These are phyloP conservation scores for Phytomonas francai DNA, from an alignment of 208 protist genomes.

Conservation along the genomic window DNA sequence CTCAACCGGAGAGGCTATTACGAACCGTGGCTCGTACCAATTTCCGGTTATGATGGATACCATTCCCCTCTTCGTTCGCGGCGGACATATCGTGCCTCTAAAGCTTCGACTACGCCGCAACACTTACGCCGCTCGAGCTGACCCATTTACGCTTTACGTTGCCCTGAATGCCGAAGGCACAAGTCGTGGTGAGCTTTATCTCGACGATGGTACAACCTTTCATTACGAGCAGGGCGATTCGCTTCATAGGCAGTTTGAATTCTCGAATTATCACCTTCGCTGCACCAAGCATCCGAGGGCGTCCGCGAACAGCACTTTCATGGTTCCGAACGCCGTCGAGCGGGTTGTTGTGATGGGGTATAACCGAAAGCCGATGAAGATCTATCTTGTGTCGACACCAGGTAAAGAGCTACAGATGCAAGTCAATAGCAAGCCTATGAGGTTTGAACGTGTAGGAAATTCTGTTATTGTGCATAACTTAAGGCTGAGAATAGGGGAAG, in stretches of 20 bases:
- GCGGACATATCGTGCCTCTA: slow-evolving; percentile 89
- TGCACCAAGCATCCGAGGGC: neutral
- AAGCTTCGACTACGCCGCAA: slow-evolving; percentile 88
- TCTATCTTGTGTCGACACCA: slow-evolving; percentile 3
- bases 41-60: slow-evolving; percentile 58
- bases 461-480: slow-evolving; percentile 58
- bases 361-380: slow-evolving; percentile 18
- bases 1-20: slow-evolving; percentile 27
- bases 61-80: slow-evolving; percentile 92
- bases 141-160: slow-evolving; percentile 93
- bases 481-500: slow-evolving; percentile 27
- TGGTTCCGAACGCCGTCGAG: slow-evolving; percentile 39
- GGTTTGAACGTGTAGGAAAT: slow-evolving; percentile 44
- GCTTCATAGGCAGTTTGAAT: slow-evolving; percentile 42
- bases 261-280: slow-evolving; percentile 26
- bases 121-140: slow-evolving; percentile 61
- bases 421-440: slow-evolving; percentile 13
- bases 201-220: slow-evolving; percentile 70
- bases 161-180: slow-evolving; percentile 66
- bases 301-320: slow-evolving; percentile 12
- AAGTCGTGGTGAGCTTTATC: slow-evolving; percentile 63
- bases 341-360: slow-evolving; percentile 63
- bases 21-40: neutral
- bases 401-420: slow-evolving; percentile 1
- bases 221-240: slow-evolving; percentile 53